Evolutionary conservation across 305 asterid species (phyloP).

Genomic region (Fraxinus dipetala): DNA sequence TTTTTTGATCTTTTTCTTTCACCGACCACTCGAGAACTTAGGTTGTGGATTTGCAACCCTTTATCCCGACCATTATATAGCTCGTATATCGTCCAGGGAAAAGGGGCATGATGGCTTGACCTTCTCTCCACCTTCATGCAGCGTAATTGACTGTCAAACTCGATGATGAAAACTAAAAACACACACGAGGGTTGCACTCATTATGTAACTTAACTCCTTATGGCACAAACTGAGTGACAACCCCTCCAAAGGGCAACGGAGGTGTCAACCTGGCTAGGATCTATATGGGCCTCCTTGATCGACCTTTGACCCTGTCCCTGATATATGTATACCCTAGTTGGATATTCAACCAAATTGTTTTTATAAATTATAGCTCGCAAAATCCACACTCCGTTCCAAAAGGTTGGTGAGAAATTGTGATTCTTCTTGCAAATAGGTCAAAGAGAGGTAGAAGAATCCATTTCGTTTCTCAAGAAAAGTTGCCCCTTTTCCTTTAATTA

Average conservation of each 20-base stretch:
- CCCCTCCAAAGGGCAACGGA: not conserved
- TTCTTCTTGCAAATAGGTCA: not conserved
- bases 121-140: too few species aligned
- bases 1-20: not conserved
- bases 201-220: not conserved
- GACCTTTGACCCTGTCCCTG: not conserved
- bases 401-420: not conserved
- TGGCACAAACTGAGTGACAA: not conserved
- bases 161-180: too few species aligned
- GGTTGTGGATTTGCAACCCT: not conserved
- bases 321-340: not conserved
- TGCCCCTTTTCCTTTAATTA: not conserved
- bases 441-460: not conserved
- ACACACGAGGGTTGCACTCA: too few species aligned
- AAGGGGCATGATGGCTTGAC: not conserved
- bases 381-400: not conserved
- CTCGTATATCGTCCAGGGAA: not conserved
- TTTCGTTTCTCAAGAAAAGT: not conserved
- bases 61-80: too few species aligned
- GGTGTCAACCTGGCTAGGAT: not conserved
- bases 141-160: too few species aligned
- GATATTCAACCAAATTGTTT: not conserved
- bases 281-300: not conserved
- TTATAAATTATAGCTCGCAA: not conserved
- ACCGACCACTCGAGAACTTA: not conserved